Evolutionary conservation across 768 basidiomycete species (phyloP), one percentile per base, ranked within the genome.

Genomic region (Hydnomerulius pinastri): DNA sequence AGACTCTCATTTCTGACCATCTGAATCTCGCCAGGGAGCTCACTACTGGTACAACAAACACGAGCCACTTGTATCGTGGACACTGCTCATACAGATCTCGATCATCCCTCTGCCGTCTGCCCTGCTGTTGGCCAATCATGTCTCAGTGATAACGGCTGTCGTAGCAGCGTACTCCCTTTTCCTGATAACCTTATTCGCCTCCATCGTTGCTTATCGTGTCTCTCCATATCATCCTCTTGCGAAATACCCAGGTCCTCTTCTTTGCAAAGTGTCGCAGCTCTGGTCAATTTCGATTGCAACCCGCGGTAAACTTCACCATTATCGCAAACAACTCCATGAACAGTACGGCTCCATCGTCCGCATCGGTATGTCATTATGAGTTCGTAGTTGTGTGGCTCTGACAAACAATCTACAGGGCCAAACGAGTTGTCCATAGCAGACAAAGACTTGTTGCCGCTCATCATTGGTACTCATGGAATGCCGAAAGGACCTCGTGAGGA

Each of bases 211-310:
- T 4, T 73, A 73, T 56, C 71, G 73, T 29, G 52, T 74, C n/a
- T 74, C 73, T 2, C 61, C 71, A 4, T 66, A 61, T 49, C 72
- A 74, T 27, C 71, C 72, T 21, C 66, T 73, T 20, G 69, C 73
- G 9, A 58, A 52, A 15, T 71, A 69, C 52, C 72, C 73, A 25
- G 73, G 72, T 4, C 73, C 73, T 4, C 37, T 57, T 24, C 35
- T 58, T 4, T 62, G 63, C 47, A 71, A 59, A 46, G 20, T 68
- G 24, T 63, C 68, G 9, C 73, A 72, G 46, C 38, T 69, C 4
- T 67, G 63, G 61, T 20, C 61, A 8, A 62, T 64, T 9, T 35
- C 43, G 4, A 40, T 61, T 4, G 46, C 23, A 11, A 56, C 55
- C 23, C 51, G 62, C 6, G 63, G 61, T 7, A 61, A 61, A 24